phyloP scores from a whole-genome alignment of 352 stramenopile genomes.

The Pythium rhizo-oryzae region DNA sequence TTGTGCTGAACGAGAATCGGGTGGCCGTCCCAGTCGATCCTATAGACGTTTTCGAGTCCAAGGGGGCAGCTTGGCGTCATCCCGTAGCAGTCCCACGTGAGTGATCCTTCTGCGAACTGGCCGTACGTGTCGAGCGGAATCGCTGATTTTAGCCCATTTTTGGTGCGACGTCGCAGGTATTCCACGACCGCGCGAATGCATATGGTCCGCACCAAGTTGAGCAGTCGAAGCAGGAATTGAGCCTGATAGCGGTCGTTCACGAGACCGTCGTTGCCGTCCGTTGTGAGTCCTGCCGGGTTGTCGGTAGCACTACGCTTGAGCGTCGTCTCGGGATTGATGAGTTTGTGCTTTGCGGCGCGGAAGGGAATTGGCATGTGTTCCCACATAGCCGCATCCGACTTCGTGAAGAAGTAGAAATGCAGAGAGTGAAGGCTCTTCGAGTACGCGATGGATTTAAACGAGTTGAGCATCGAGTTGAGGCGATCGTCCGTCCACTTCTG shows the following conservation, averaged over 20 bases:
- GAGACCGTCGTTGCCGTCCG: not conserved
- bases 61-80: not conserved
- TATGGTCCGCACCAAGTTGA: conserved; percentile 8
- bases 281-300: not conserved
- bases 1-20: conserved; percentile 13
- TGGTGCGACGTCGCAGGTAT: conserved; percentile 4
- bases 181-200: not conserved
- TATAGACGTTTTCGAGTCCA: not conserved
- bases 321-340: conserved; percentile 8
- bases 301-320: not conserved
- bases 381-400: not conserved
- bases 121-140: conserved; percentile 23
- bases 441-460: conserved; percentile 16
- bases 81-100: conserved; percentile 18
- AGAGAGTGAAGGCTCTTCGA: not conserved
- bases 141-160: not conserved
- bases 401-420: conserved; percentile 21
- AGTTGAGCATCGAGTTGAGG: not conserved
- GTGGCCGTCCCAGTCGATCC: too few species aligned
- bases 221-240: conserved; percentile 4
- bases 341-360: not conserved
- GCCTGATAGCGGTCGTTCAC: too few species aligned
- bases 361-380: conserved; percentile 12
- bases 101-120: conserved; percentile 5
- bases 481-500: conserved; percentile 1